A percentile compares a stretch with the other conserved stretches of the same genome.
These are phyloP conservation scores for Saturnispora mendoncae DNA, from an alignment of 805 yeast species.

Conservation along the genomic window DNA sequence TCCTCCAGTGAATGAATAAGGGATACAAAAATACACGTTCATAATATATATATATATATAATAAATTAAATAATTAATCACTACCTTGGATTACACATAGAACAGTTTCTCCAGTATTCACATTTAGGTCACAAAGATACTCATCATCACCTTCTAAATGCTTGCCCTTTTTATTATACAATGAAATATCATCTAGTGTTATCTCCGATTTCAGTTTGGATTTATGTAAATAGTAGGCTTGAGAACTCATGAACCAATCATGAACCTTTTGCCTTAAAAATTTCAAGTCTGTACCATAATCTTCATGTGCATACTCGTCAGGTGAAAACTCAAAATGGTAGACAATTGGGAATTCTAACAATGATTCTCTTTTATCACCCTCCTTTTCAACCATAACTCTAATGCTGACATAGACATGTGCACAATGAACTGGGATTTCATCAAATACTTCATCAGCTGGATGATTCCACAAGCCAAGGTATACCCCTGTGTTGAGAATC, in stretches of 20 bases:
- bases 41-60: too few relatives aligned
- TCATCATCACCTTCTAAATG: slow-evolving; percentile 33
- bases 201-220: slow-evolving; percentile 13
- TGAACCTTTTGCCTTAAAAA: slow-evolving; percentile 52
- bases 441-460: slow-evolving; percentile 47
- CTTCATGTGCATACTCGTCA: slow-evolving; percentile 68
- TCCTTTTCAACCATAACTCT: slow-evolving; percentile 28
- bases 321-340: slow-evolving; percentile 77
- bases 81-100: slow-evolving; percentile 26
- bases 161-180: slow-evolving; percentile 29
- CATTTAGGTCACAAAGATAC: slow-evolving; percentile 41
- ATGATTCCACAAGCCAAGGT: slow-evolving; percentile 21
- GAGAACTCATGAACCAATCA: slow-evolving; percentile 42
- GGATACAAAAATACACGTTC: too few relatives aligned
- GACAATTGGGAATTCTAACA: slow-evolving; percentile 32
- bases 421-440: slow-evolving; percentile 73
- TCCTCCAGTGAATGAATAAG: too few relatives aligned
- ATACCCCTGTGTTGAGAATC: slow-evolving; percentile 19
- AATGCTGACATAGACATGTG: slow-evolving; percentile 54
- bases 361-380: slow-evolving; percentile 11
- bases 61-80: too few relatives aligned
- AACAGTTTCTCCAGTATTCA: slow-evolving; percentile 45
- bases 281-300: slow-evolving; percentile 58
- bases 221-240: slow-evolving; percentile 21
- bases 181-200: slow-evolving; percentile 25